Evolutionary conservation across 1,284 basidiomycete species (phyloP).

Genomic region (Austroboletus niveus): DNA sequence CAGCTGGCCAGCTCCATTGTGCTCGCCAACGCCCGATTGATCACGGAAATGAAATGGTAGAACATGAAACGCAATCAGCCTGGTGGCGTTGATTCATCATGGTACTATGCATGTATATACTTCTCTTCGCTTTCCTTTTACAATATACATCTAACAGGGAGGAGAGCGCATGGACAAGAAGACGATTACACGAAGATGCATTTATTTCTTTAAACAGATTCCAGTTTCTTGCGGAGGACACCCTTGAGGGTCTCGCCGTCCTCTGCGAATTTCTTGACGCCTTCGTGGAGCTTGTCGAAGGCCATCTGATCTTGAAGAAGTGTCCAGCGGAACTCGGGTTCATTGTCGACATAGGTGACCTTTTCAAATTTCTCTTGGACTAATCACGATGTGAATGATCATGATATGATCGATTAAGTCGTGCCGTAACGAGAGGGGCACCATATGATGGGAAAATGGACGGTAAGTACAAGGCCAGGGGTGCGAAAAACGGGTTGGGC

Average conservation of each 20-base stretch:
- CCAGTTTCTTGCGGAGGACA: slow-evolving; percentile 78
- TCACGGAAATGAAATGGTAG: not conserved
- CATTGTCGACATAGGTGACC: slow-evolving; percentile 87
- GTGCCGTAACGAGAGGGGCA: not conserved
- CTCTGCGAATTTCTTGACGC: slow-evolving; percentile 96
- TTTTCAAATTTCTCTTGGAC: slow-evolving; percentile 60
- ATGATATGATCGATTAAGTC: not conserved
- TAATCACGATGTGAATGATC: not conserved
- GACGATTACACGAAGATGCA: not conserved
- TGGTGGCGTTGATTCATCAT: not conserved
- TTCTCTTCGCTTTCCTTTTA: not conserved
- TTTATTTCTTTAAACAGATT: slow-evolving; percentile 18
- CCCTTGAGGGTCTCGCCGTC: slow-evolving; percentile 90
- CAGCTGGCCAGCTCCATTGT: not conserved
- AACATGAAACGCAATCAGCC: not conserved
- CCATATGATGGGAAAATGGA: not conserved
- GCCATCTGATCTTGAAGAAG: slow-evolving; percentile 94
- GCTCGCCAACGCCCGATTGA: not conserved
- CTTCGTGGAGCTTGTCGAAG: slow-evolving; percentile 95
- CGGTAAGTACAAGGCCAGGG: not conserved
- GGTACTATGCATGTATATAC: not conserved
- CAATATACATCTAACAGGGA: not conserved
- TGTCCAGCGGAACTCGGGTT: slow-evolving; percentile 93
- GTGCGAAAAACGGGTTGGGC: slow-evolving; percentile 1
- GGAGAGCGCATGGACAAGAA: not conserved